Percentiles rank a stretch among this genome's conserved stretches.
These are phyloP conservation scores for Erodium trifolium DNA, from an alignment of 441 rosid species.

Conservation along the genomic window DNA sequence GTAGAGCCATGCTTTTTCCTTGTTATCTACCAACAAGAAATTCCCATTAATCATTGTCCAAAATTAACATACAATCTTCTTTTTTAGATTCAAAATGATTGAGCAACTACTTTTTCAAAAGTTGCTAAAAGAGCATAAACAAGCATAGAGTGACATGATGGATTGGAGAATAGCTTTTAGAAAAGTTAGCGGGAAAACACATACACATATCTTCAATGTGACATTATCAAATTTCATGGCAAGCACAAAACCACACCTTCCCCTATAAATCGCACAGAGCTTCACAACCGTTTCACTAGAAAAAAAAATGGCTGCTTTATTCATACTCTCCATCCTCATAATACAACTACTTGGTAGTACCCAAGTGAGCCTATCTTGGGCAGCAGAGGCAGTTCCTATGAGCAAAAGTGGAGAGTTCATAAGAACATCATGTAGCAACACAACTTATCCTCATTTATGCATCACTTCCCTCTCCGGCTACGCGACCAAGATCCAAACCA, in stretches of 20 bases:
- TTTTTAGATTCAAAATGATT: background rate
- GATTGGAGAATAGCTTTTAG: background rate
- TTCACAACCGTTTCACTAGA: background rate
- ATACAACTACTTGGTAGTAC: background rate
- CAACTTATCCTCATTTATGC: constrained; percentile 56
- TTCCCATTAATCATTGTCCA: too few species aligned
- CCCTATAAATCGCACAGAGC: background rate
- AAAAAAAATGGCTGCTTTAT: background rate
- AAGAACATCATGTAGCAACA: constrained; percentile 43
- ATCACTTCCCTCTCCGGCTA: constrained; percentile 49
- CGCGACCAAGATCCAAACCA: constrained; percentile 37
- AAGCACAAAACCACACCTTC: background rate
- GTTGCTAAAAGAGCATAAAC: background rate
- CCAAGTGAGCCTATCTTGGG: background rate
- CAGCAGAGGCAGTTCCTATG: constrained; percentile 12
- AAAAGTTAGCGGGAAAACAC: background rate
- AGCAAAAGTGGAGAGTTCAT: constrained; percentile 32
- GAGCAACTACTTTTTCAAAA: background rate
- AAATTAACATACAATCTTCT: background rate
- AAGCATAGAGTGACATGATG: background rate
- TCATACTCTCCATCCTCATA: background rate
- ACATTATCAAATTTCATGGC: background rate
- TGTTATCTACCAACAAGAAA: too few species aligned
- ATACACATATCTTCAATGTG: background rate
- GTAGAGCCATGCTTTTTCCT: too few species aligned